phyloP scores from a whole-genome alignment of 768 basidiomycete species.

The Stropharia rugosoannulata region DNA sequence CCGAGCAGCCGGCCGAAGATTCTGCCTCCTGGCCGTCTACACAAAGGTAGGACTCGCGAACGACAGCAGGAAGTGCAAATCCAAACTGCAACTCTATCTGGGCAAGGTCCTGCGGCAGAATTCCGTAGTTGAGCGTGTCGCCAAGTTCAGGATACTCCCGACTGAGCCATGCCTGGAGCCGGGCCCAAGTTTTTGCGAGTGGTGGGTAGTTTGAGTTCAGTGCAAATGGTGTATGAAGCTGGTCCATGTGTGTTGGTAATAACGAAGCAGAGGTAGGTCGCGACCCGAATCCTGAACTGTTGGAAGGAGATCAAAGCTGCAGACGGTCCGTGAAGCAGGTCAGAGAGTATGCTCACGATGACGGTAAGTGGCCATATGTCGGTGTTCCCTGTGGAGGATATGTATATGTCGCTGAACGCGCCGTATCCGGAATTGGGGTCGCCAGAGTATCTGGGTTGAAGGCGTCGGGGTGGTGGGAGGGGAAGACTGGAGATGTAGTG shows the following conservation, averaged over 20 bases:
- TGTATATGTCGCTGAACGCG: slow-evolving; percentile 54
- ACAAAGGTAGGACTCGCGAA: slow-evolving; percentile 88
- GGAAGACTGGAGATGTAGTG: slow-evolving; percentile 60
- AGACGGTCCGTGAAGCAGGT: background rate
- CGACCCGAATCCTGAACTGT: slow-evolving; percentile 39
- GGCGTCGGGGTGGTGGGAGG: slow-evolving; percentile 50
- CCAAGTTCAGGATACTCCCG: slow-evolving; percentile 92
- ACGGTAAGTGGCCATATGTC: slow-evolving; percentile 60
- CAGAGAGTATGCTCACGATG: slow-evolving; percentile 41
- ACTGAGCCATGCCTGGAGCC: slow-evolving; percentile 78
- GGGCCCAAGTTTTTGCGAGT: slow-evolving; percentile 78
- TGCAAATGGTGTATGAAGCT: slow-evolving; percentile 43
- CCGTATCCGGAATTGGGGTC: slow-evolving; percentile 47
- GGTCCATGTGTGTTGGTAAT: slow-evolving; percentile 66
- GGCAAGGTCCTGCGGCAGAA: slow-evolving; percentile 75
- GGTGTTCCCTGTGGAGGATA: slow-evolving; percentile 71
- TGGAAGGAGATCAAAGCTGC: slow-evolving; percentile 15
- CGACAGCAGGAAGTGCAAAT: slow-evolving; percentile 74
- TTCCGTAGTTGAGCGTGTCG: slow-evolving; percentile 93
- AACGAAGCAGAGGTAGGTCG: slow-evolving; percentile 51
- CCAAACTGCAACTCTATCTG: slow-evolving; percentile 86
- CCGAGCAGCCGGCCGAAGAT: slow-evolving; percentile 81
- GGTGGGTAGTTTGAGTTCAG: slow-evolving; percentile 64
- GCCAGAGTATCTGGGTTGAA: slow-evolving; percentile 55
- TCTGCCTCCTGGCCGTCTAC: slow-evolving; percentile 95